Base-by-base conservation (phyloP, 2,329 filamentous ascomycete genomes). In the Pyricularia grisea region DNA sequence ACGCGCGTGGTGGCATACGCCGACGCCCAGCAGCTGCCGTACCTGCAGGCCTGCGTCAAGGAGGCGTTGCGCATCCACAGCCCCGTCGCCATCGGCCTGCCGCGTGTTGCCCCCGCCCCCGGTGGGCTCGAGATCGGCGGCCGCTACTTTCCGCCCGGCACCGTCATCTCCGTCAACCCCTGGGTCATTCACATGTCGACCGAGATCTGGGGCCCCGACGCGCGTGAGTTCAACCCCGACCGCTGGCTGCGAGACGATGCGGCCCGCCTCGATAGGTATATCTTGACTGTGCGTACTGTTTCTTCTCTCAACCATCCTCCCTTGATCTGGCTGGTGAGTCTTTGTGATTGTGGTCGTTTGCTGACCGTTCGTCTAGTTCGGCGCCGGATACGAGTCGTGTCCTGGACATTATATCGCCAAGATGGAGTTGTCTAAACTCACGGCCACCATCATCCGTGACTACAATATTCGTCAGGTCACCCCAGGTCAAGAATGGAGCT, bases 1-100 rank as follows among this genome's bases (percentile, higher is more conserved):
- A 67, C 68, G 42, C 42, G 67, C 28, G 68, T 74, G 1, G 71
- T 76, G 1, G 69, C 70, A 6, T 76, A 70, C 63, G 70, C 71
- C 4, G 74, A 77, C 27, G 73, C 78, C 1, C 74, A 76, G 69
- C 71, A 71, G 33, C 71, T 78, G 11, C 73, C 74, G 3, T 79
- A 76, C 68, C 71, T 79, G 25, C 74, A 76, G 61, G 76, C 77
- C 23, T 78, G 76, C 67, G 75, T 79, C 69, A 76, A 77, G 70
- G 77, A 79, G 68, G 71, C 73, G 2, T 70, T 78, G 17, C 71
- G 77, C 11, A 68, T 78, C 42, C 74, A 76, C 66, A 70, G 70
- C 0, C 75, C 77, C 0, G 73, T 71, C 12, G 71, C 76, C 0
- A 73, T 76, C 69, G 73, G 74, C 4, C 70, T 78, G 42, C 74